Evolutionary conservation across 768 basidiomycete species (phyloP).

Genomic region (Boletellus emodensis): DNA sequence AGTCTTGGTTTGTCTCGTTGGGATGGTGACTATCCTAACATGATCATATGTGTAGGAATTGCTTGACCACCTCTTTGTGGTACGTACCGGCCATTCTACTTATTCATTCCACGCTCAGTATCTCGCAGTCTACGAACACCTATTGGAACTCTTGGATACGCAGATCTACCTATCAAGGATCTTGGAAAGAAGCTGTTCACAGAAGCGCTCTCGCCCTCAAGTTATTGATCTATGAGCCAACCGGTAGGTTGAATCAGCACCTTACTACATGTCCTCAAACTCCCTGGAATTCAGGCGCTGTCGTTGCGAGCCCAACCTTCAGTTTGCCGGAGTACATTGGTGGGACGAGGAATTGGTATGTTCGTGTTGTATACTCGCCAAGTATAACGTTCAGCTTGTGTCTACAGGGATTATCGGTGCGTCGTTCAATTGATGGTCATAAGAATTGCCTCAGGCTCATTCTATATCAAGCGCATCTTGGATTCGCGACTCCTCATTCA

Average conservation of each 20-base stretch:
- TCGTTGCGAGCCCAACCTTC: slow-evolving; percentile 94
- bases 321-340: slow-evolving; percentile 91
- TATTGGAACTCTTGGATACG: slow-evolving; percentile 92
- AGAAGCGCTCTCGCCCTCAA: slow-evolving; percentile 93
- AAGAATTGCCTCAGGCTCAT: background rate
- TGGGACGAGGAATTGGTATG: slow-evolving; percentile 82
- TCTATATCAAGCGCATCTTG: slow-evolving; percentile 57
- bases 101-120: background rate
- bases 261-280: background rate
- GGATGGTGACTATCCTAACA: background rate
- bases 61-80: slow-evolving; percentile 53
- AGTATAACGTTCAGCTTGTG: background rate
- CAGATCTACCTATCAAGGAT: slow-evolving; percentile 84
- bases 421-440: background rate
- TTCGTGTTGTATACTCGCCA: background rate
- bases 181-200: slow-evolving; percentile 95
- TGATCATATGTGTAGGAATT: slow-evolving; percentile 41
- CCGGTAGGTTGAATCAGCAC: slow-evolving; percentile 40
- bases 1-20: slow-evolving; percentile 1
- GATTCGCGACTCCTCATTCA: slow-evolving; percentile 97
- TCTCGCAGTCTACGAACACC: slow-evolving; percentile 56
- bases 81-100: slow-evolving; percentile 21
- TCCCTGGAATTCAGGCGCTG: slow-evolving; percentile 55
- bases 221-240: slow-evolving; percentile 89
- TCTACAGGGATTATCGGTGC: slow-evolving; percentile 60